Evolutionary conservation across 441 rosid species (phyloP).

Genomic region (Aleurites moluccanus): DNA sequence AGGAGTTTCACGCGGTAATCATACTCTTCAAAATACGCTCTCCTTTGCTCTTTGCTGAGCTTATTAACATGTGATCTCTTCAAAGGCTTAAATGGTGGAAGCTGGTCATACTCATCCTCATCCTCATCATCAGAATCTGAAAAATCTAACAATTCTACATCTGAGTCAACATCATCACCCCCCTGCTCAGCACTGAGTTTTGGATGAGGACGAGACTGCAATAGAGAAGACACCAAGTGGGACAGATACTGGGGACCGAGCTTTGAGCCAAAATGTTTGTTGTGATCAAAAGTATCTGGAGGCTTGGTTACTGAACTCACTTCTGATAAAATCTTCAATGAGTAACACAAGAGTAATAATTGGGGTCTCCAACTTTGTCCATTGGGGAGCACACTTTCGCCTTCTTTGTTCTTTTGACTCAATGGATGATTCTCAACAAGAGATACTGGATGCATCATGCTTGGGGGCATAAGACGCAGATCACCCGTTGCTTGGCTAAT

Average conservation of each 20-base stretch:
- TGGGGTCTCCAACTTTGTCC: slow-evolving; percentile 64
- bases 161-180: slow-evolving; percentile 44
- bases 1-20: slow-evolving; percentile 56
- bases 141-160: slow-evolving; percentile 41
- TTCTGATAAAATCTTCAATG: slow-evolving; percentile 63
- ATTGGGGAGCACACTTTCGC: slow-evolving; percentile 46
- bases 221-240: slow-evolving; percentile 56
- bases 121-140: slow-evolving; percentile 37
- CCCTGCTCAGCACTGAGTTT: slow-evolving; percentile 40
- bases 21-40: slow-evolving; percentile 57
- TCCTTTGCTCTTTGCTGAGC: slow-evolving; percentile 52
- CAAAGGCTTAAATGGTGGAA: slow-evolving; percentile 61
- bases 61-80: slow-evolving; percentile 45
- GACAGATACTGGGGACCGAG: slow-evolving; percentile 47
- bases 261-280: slow-evolving; percentile 42
- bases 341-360: slow-evolving; percentile 59
- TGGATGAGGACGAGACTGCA: slow-evolving; percentile 52
- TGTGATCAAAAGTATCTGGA: slow-evolving; percentile 36
- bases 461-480: slow-evolving; percentile 43
- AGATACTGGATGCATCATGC: slow-evolving; percentile 59
- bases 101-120: slow-evolving; percentile 50
- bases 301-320: slow-evolving; percentile 41
- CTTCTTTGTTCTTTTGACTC: slow-evolving; percentile 39
- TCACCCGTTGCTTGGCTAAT: slow-evolving; percentile 65
- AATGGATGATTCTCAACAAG: slow-evolving; percentile 69